Evolutionary conservation across 2,329 filamentous ascomycete species (phyloP).

Genomic region (Hymenoscyphus infarciens): DNA sequence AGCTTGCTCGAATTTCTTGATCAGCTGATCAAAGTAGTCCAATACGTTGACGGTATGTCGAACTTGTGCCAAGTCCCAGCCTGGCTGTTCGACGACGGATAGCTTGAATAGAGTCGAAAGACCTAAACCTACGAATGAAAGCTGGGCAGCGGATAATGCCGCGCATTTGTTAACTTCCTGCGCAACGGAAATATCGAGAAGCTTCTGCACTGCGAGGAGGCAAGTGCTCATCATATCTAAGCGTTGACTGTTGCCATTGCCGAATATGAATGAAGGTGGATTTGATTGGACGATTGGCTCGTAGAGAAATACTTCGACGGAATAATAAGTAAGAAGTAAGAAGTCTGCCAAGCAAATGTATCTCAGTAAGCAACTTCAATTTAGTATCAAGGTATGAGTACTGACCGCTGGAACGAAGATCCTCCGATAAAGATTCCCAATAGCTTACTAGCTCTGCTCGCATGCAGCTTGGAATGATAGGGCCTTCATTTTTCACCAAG

Average conservation of each 20-base stretch:
- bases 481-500: constrained; percentile 7
- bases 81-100: constrained; percentile 37
- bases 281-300: constrained; percentile 19
- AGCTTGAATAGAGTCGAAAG: constrained; percentile 39
- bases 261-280: constrained; percentile 11
- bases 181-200: constrained; percentile 16
- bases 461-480: constrained; percentile 5
- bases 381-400: neutral
- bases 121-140: constrained; percentile 37
- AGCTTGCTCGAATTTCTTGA: constrained; percentile 17
- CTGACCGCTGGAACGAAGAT: constrained; percentile 24
- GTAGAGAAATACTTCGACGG: constrained; percentile 20
- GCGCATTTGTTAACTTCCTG: constrained; percentile 12
- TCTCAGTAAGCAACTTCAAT: neutral
- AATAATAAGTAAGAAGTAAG: constrained; percentile 19
- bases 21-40: constrained; percentile 22
- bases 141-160: constrained; percentile 13
- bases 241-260: constrained; percentile 14
- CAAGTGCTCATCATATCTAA: constrained; percentile 26
- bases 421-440: constrained; percentile 19
- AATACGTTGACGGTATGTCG: constrained; percentile 35
- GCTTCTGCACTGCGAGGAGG: constrained; percentile 15
- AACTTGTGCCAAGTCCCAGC: constrained; percentile 39
- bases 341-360: neutral
- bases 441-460: constrained; percentile 17